A percentile compares a stretch with the other conserved stretches of the same genome.
Conservation (phyloP, 73 alveolate species). For the Tetrahymena elliotti region DNA sequence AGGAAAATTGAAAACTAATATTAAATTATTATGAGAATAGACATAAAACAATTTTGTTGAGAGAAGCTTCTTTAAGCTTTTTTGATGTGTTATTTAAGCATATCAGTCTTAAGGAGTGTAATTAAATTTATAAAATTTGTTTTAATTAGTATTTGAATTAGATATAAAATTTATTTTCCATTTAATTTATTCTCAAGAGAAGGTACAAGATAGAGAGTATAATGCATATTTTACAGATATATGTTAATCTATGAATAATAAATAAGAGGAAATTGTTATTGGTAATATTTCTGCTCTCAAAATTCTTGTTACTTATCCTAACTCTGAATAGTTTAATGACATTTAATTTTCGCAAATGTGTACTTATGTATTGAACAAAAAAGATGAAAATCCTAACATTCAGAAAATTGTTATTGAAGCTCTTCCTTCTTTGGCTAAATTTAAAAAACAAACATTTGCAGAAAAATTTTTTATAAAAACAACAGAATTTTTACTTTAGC, state of each 20-base stretch:
- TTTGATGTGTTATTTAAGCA: slow-evolving; percentile 11
- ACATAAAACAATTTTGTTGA: neutral
- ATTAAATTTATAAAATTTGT: neutral
- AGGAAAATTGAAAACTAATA: neutral
- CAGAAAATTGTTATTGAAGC: slow-evolving; percentile 27
- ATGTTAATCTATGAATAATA: neutral
- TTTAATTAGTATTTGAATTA: neutral
- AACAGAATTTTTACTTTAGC: neutral
- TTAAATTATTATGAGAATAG: neutral
- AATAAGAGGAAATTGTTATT: slow-evolving; percentile 12
- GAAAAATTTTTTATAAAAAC: slow-evolving; percentile 3
- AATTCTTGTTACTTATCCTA: slow-evolving; percentile 15
- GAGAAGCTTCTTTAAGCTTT: slow-evolving; percentile 40
- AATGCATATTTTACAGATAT: neutral
- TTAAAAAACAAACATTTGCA: neutral
- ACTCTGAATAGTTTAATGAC: slow-evolving; percentile 2
- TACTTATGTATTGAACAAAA: slow-evolving; percentile 15
- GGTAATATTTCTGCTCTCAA: slow-evolving; percentile 31
- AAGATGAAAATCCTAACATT: slow-evolving; percentile 22
- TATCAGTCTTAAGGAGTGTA: slow-evolving; percentile 24
- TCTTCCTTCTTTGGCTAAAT: slow-evolving; percentile 23
- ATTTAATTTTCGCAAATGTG: neutral
- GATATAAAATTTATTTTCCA: neutral
- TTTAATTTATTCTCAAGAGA: neutral
- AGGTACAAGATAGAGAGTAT: neutral